Evolutionary conservation across 2,329 filamentous ascomycete species (phyloP).

Genomic region (Verticillium longisporum): DNA sequence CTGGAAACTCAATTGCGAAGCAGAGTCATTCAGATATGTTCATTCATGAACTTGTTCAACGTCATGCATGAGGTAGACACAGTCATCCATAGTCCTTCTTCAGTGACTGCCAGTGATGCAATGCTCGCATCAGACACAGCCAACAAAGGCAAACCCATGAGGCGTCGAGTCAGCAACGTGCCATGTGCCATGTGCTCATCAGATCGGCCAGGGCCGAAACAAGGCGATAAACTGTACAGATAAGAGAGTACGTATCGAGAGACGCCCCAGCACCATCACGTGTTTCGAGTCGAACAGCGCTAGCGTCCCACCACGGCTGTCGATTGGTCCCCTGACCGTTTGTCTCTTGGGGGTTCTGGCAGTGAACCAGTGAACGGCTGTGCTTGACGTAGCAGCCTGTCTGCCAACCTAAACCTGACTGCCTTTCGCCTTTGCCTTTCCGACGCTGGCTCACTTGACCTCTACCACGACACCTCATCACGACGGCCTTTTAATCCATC

Average conservation of each 20-base stretch:
- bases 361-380: not conserved
- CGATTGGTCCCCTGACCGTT: constrained; percentile 2
- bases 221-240: not conserved
- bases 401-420: constrained; percentile 8
- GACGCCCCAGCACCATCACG: not conserved
- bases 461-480: constrained; percentile 3
- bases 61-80: no score
- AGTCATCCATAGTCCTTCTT: not conserved
- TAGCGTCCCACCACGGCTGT: not conserved
- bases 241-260: not conserved
- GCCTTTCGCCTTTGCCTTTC: constrained; percentile 2
- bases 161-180: not conserved
- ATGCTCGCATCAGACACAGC: not conserved
- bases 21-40: no score
- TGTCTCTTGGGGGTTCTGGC: not conserved
- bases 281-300: not conserved
- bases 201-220: not conserved
- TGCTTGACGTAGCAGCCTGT: constrained; percentile 9
- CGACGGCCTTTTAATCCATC: constrained; percentile 7
- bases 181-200: not conserved
- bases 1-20: no score
- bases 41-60: no score
- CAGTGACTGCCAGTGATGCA: not conserved
- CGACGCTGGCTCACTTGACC: constrained; percentile 1
- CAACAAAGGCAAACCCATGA: not conserved